Evolutionary conservation across 2,329 filamentous ascomycete genomes (phyloP), one percentile per base, ranked within the genome.

Genomic region (Cladosporium sp.): DNA sequence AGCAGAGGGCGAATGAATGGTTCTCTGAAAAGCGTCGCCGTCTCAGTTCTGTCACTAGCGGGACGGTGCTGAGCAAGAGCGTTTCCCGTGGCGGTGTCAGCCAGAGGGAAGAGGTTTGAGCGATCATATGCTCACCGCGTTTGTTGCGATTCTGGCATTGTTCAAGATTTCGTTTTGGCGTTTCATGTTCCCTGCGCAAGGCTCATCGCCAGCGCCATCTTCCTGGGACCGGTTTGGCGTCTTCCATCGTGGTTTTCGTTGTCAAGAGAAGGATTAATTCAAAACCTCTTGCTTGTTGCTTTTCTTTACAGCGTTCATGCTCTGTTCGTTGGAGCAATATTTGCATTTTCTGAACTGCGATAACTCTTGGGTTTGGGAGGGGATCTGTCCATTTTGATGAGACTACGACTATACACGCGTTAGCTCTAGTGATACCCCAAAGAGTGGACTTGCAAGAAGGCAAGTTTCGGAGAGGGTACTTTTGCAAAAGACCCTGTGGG

Each of bases 71-170:
- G 19, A 36, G 40, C 40, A 55, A 55, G 52, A 55, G 52, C 32
- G 28, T 40, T 13, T 36, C 40, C 20, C 40, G 52, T 10, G 20
- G 52, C 13, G 52, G 19, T 12, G 22, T 35, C 32, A 55, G 52
- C 22, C 52, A 55, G 40, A 37, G 40, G 32, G 52, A 55, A 20
- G 52, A 47, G n/a, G 52, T 55, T 48, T 22, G 25, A 48, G 25
- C 45, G 34, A 3, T 17, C 12, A 13, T 17, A 13, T 28, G 42
- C 42, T 45, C 17, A 3, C 15, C 24, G 12, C 42, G 22, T 25
- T 44, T n/a, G 17, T 45, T 44, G 2, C 24, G 40, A 24, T 48
- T 12, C 6, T n/a, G 1, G 15, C 19, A 10, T 34, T n/a, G n/a
- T n/a, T 48, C 44, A 34, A 20, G 8, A 15, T 35, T 48, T 48